A percentile compares a stretch with the other conserved stretches of the same genome.
Evolutionary conservation across 176 grass and related monocot species (phyloP).

Genomic region (Carex littledalei): DNA sequence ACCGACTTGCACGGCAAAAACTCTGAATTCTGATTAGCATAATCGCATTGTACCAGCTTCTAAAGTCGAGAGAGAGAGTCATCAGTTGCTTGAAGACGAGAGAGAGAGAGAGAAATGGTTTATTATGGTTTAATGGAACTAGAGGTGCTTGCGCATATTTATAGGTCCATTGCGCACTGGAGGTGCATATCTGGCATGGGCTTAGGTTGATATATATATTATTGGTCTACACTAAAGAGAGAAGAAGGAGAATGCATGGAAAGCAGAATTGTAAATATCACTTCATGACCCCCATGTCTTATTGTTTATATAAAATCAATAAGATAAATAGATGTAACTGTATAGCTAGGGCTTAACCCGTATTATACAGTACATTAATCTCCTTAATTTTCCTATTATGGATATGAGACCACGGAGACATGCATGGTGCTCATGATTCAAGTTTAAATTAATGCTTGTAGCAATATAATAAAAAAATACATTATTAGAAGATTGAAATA

Average conservation of each 20-base stretch:
- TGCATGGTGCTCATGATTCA: not conserved
- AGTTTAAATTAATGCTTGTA: not conserved
- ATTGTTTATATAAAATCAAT: not conserved
- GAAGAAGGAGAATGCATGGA: not conserved
- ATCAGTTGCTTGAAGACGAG: not conserved
- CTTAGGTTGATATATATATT: not conserved
- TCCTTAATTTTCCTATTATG: not conserved
- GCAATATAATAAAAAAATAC: too few relatives aligned
- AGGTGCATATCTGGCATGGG: too few relatives aligned
- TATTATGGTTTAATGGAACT: not conserved
- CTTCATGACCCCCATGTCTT: not conserved
- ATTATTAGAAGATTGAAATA: not conserved
- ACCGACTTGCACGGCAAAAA: slow-evolving; percentile 25
- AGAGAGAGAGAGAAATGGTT: not conserved
- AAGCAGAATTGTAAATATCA: not conserved
- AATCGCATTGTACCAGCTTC: slow-evolving; percentile 13
- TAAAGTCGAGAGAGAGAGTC: not conserved
- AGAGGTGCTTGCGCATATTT: not conserved
- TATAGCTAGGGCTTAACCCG: not conserved
- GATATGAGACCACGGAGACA: not conserved
- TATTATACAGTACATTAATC: not conserved
- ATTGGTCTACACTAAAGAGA: not conserved
- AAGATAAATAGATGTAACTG: not conserved
- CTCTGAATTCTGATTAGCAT: slow-evolving; percentile 26
- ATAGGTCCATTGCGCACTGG: not conserved